Base-by-base conservation (phyloP, 345 rosid species). In the Cardamine chenopodiifolia region DNA sequence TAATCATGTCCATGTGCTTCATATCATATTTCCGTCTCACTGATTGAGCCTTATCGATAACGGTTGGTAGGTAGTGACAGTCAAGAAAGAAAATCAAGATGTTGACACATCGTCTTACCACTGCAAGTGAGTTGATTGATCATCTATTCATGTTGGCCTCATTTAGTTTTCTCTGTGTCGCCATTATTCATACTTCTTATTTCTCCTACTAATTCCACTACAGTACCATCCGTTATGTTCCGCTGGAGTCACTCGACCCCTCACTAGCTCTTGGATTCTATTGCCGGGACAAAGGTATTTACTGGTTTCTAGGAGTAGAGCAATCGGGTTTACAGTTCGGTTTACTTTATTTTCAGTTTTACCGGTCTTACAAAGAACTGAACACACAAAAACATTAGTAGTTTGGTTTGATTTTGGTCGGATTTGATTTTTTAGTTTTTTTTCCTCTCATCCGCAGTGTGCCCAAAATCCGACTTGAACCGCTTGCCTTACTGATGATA, bases 221-320 rank as follows among this genome's bases (percentile, higher is more conserved):
- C 86, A 95, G 98, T 32, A 32, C 74, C 23, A 55, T 83, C 39
- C 83, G 88, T 62, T 85, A 88, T 74, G 88, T 92, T 73, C 88
- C 90, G 5, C 82, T 95, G 62, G 90, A 86, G 50, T 85, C 84
- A 11, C 87, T 95, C 18, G 98, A 95, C 86, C 90, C 98, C 12
- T 90, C 99, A 6, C 65, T 90, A 55, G 99, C 99, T 26, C 84
- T 92, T 9, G 98, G 97, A 59, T 95, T 95, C 79, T 88, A 90
- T 69, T 95, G 96, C 69, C 86, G 82, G 15, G 85, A 87, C 85
- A 90, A 84, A 95, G 98, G 98, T 94, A 66, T 0, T 45, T 39
- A 83, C 62, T 25, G 25, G 72, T 71, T 71, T 25, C 52, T 29
- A 63, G 0, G 2, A 7, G 5, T 47, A 14, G 26, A 8, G 47